Base-by-base conservation (phyloP, 345 rosid species). In the Acer campestre region DNA sequence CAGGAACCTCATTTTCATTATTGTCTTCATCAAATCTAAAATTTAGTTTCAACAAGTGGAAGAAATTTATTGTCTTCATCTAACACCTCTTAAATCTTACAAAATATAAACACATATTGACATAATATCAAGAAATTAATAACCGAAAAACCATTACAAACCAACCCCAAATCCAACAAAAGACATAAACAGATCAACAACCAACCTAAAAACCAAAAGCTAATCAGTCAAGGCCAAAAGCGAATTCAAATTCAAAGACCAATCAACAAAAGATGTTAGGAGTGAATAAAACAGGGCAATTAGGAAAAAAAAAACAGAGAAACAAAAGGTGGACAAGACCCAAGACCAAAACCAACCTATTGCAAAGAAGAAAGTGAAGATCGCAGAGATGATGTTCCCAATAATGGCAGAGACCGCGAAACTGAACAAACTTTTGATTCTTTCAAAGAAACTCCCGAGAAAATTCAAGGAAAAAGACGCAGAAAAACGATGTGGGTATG, bases 361-460 rank as follows among this genome's bases (percentile, higher is more conserved):
- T 0, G 99, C 98, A 83, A 96, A 96, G 91, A 94, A 91, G 90
- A 92, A 96, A 76, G 98, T 96, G 83, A 96, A 88, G 89, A 96
- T 88, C 67, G 98, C 98, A 9, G 97, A 94, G 90, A 94, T 84
- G 40, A 96, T 81, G 84, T 90, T 94, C 25, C 98, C 98, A 20
- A 94, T 76, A 68, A 92, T 82, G 35, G 97, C 93, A 61, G 97
- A 89, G 70, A 94, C 83, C 5, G 93, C 95, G 79, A 90, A 91
- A 77, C 82, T 83, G 84, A 82, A 89, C 73, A 87, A 85, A 64
- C 89, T 88, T 76, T 85, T 89, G 56, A 91, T 87, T 86, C 89
- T 89, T 12, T 89, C 91, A 65, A 90, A 75, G 77, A 88, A 80
- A 83, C 85, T 84, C 46, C 95, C 90, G 25, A 84, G 77, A 58